Conservation (phyloP, 2,329 filamentous ascomycete genomes). For the Curvularia eragrostidis region DNA sequence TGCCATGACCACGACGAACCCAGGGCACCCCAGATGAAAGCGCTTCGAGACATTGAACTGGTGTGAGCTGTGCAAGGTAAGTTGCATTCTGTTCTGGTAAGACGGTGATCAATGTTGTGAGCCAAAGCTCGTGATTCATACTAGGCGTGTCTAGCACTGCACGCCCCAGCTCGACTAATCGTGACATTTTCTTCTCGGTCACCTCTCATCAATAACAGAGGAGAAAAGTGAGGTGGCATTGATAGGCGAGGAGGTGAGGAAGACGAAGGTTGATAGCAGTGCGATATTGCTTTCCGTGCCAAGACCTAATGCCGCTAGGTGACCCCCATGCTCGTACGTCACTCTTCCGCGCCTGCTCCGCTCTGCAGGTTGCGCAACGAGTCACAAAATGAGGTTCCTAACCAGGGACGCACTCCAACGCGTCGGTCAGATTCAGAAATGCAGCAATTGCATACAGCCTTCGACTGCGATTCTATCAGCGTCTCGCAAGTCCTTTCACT, state of each 20-base stretch:
- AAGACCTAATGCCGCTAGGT: conserved; percentile 29
- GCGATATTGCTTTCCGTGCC: conserved; percentile 18
- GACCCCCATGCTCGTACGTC: conserved; percentile 25
- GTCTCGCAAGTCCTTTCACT: conserved; percentile 28
- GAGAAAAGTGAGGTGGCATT: conserved; percentile 5
- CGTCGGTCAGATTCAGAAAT: conserved; percentile 13
- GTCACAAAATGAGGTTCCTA: conserved; percentile 31
- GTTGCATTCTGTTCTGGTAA: conserved; percentile 34
- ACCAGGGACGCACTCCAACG: conserved; percentile 30
- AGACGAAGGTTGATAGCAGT: not conserved
- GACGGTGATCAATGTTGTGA: conserved; percentile 46
- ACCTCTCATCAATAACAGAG: not conserved
- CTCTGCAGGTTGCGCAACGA: conserved; percentile 15
- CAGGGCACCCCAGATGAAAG: conserved; percentile 40
- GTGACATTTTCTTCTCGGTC: conserved; percentile 29
- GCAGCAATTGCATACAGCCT: conserved; percentile 8
- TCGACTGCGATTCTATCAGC: not conserved
- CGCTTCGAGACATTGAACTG: conserved; percentile 23
- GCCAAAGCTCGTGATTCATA: conserved; percentile 44
- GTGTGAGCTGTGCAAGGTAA: conserved; percentile 33
- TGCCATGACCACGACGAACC: conserved; percentile 42
- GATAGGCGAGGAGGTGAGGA: conserved; percentile 5
- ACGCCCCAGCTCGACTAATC: conserved; percentile 43
- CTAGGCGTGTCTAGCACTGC: conserved; percentile 39
- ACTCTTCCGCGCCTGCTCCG: conserved; percentile 19